A percentile compares a stretch with the other conserved stretches of the same genome.
These are phyloP conservation scores for Penicillium capsulatum DNA, from an alignment of 2,329 filamentous ascomycete genomes.

Conservation along the genomic window DNA sequence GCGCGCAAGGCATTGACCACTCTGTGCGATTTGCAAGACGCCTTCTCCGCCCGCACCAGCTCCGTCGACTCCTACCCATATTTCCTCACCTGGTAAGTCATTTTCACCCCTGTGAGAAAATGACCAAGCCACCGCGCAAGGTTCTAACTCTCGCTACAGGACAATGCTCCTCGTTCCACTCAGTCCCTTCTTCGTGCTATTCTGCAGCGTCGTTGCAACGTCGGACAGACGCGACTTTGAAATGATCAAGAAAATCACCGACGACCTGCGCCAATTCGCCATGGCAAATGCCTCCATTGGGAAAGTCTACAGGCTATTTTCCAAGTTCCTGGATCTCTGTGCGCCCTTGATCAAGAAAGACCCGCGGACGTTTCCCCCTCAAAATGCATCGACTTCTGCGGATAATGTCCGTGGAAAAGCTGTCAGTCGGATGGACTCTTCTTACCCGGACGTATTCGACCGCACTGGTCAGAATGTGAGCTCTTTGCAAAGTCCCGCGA, in stretches of 20 bases:
- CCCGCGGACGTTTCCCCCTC: neutral
- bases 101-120: neutral
- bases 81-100: conserved; percentile 20
- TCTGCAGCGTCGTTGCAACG: conserved; percentile 24
- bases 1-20: conserved; percentile 19
- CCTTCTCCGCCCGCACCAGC: conserved; percentile 11
- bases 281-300: conserved; percentile 20
- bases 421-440: neutral
- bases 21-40: conserved; percentile 17
- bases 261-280: conserved; percentile 20
- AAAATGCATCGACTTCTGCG: neutral
- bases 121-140: too few relatives aligned
- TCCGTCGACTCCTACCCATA: conserved; percentile 20
- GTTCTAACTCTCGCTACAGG: too few relatives aligned
- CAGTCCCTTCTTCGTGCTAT: conserved; percentile 21
- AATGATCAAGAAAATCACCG: conserved; percentile 24
- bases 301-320: conserved; percentile 20
- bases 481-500: conserved; percentile 1
- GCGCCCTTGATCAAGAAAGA: conserved; percentile 15
- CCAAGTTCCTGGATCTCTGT: conserved; percentile 22
- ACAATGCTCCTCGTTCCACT: conserved; percentile 23
- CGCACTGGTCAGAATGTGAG: conserved; percentile 3
- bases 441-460: conserved; percentile 6
- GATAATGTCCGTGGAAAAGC: neutral
- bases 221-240: conserved; percentile 20